Base-by-base conservation (phyloP, 2,329 filamentous ascomycete genomes). In the Zymoseptoria pseudotritici region DNA sequence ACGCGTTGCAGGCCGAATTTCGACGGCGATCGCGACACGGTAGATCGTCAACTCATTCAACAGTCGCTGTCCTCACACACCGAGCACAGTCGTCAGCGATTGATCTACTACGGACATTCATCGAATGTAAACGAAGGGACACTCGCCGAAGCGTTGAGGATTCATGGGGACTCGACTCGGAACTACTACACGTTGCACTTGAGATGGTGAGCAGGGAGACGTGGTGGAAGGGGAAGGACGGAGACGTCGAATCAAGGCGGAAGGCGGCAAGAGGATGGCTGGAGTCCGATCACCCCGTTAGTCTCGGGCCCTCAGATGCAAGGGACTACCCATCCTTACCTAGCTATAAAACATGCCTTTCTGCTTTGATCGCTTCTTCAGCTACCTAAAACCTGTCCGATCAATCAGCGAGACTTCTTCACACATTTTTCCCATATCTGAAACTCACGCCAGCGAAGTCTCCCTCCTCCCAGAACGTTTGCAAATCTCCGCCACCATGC, bases 401-500 rank as follows among this genome's bases (percentile, higher is more conserved):
- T 29, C 26, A 17, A 46, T 46, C 36, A 46, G 36, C 36, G 17
- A 7, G 17, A 7, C 36, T 46, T n/a, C 17, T 17, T 3, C 36
- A 17, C 13, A 6, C 6, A 17, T 46, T n/a, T n/a, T 20, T 29
- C 26, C 8, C 2, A 53, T 6, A 17, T 26, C 31, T 24, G 26
- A 60, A 54, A 76, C 84, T 76, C 79, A 93, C 89, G 87, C 89
- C 66, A 97, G 78, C 11, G 87, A 81, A 3, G 91, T 96, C 79
- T 96, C 97, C 29, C 92, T 93, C 22, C 84, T 83, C 1, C 91
- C 92, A 8, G 90, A 88, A 10, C 92, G 91, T 0, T 93, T 92
- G 82, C 90, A 96, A 55, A 96, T 78, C 74, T 97, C 93, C 3
- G 89, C 89, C 50, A 96, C 81, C 72, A 91, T 89, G 13, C 91